A percentile compares a stretch with the other conserved stretches of the same genome.
Conservation (phyloP, 352 stramenopile species). For the Phytopythium ostracodes region DNA sequence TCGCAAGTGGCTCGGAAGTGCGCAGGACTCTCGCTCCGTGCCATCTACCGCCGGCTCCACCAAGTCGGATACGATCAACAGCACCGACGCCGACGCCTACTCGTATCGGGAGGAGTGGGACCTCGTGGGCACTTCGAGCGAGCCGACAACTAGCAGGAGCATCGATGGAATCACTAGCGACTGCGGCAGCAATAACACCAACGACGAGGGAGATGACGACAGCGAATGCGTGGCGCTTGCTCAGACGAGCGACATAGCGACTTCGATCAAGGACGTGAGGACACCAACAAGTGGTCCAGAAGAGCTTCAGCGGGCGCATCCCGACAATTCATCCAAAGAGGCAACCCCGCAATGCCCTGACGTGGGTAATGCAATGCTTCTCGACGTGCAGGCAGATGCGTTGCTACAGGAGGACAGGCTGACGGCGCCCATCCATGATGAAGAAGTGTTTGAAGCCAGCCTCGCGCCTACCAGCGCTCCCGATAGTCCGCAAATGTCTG, state of each 20-base stretch:
- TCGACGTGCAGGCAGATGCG: no score
- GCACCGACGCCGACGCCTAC: slow-evolving; percentile 27
- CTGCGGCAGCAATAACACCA: background rate
- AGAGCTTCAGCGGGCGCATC: background rate
- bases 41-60: slow-evolving; percentile 24
- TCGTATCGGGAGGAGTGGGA: slow-evolving; percentile 37
- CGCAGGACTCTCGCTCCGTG: background rate
- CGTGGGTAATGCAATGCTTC: no score
- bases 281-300: background rate
- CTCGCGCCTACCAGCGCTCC: background rate
- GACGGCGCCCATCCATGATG: background rate
- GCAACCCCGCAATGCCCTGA: no score
- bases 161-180: background rate
- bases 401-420: no score
- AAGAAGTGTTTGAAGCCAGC: background rate
- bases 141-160: background rate
- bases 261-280: background rate
- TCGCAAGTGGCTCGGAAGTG: background rate
- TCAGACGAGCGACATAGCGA: background rate
- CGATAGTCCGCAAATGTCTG: background rate
- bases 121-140: background rate
- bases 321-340: no score
- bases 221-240: background rate
- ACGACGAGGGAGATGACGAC: background rate
- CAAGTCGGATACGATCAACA: slow-evolving; percentile 34